These are phyloP conservation scores for Colletotrichum lindemuthianum DNA, from an alignment of 2,329 filamentous ascomycete genomes.

Conservation along the genomic window DNA sequence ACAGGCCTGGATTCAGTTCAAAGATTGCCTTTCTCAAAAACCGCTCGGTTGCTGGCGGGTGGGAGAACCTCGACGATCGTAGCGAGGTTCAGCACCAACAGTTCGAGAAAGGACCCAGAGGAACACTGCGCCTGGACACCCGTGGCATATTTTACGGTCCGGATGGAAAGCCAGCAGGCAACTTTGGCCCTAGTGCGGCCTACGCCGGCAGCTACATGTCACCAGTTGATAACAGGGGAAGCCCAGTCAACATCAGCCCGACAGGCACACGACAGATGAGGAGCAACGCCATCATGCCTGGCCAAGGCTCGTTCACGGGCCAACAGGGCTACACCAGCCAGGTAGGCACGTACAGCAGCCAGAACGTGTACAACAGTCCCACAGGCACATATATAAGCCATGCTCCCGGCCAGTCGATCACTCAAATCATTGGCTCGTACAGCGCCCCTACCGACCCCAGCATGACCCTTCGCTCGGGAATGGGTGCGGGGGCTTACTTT, in stretches of 20 bases:
- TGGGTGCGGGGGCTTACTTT: constrained; percentile 50
- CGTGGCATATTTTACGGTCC: constrained; percentile 37
- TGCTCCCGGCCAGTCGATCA: constrained; percentile 29
- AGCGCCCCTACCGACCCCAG: constrained; percentile 37
- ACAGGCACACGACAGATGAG: constrained; percentile 24
- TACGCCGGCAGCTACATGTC: constrained; percentile 29
- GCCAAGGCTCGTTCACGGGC: background rate
- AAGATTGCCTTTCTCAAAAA: constrained; percentile 50
- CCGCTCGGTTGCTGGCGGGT: constrained; percentile 44
- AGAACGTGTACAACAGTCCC: constrained; percentile 13
- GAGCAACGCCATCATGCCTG: constrained; percentile 16
- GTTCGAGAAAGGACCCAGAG: constrained; percentile 40
- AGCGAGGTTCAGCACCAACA: constrained; percentile 32
- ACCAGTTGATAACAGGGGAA: constrained; percentile 26
- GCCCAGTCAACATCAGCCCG: constrained; percentile 31
- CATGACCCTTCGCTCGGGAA: constrained; percentile 47
- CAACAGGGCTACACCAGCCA: constrained; percentile 15
- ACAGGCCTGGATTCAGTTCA: constrained; percentile 40
- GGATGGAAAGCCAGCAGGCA: constrained; percentile 20
- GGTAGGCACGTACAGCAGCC: constrained; percentile 19
- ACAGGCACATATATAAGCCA: constrained; percentile 38
- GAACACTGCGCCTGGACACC: constrained; percentile 39
- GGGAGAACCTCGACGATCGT: constrained; percentile 44
- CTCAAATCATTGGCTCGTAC: constrained; percentile 27
- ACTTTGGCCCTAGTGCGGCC: constrained; percentile 9